Evolutionary conservation across 225 moss, liverwort and hornwort species (phyloP), one percentile per base, ranked within the genome.

Genomic region (Takakia lepidozioides): DNA sequence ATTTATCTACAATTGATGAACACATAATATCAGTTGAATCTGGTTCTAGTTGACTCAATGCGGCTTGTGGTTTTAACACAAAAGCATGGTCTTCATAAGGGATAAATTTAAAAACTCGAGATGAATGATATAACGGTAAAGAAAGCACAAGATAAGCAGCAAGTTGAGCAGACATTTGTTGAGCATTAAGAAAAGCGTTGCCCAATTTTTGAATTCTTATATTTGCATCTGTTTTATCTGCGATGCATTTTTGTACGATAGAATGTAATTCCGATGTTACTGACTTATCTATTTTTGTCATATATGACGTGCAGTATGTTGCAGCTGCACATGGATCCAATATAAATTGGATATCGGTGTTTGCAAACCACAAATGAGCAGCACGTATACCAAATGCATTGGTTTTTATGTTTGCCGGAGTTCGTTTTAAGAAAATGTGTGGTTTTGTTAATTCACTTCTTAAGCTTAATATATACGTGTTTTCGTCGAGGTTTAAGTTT

Each of bases 221-320:
- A 11, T 44, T 1, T 22, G 3, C 3, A 44, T 44, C 0, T 44
- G 8, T 44, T 2, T 22, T 20, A 0, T 44, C 8, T 10, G 3
- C 2, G 1, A 20, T n/a, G 2, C 0, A 44, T 44, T 44, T 44
- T 44, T 44, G 15, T 21, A 44, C 19, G 11, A 44, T 3, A 0
- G 6, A 2, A 0, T 44, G 4, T 4, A 5, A 20, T 22, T 44
- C 21, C 3, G 2, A 44, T 44, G 20, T 20, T 19, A n/a, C 20
- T n/a, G 22, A 10, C 7, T 23, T 44, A 10, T 19, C 5, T 32
- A 45, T 21, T 21, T 45, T 45, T 45, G 21, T 45, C 19, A 45
- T 45, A 45, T 23, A n/a, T n/a, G 19, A 45, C 9, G 44, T 45
- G 30, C 30, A 32, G 10, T 32, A 32, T 32, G 30, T 32, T 32